Base-by-base conservation (phyloP, 1,139 yeast genomes). In the Protomyces inouyei region DNA sequence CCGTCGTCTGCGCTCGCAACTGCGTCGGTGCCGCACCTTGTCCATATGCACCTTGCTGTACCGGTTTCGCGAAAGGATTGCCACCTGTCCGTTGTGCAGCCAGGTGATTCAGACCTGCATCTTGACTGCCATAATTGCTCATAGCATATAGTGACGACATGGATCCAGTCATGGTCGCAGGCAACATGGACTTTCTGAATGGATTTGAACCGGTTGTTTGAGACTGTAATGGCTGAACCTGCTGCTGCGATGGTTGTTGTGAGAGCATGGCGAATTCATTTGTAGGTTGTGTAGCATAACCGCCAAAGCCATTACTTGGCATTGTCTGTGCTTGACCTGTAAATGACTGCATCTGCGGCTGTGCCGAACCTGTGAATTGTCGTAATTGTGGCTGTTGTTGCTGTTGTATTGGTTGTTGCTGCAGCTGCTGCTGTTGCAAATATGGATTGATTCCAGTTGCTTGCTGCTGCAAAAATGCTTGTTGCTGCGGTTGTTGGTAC, bases 231-330 rank as follows among this genome's bases (percentile, higher is more conserved):
- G 55, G 40, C 12, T 56, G 38, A n/a, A n/a, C 28, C 14, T 46
- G 60, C 25, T 36, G 64, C 36, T 52, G 52, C 18, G 18, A 48
- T 6, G 32, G 53, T 5, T 37, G 35, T 28, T 28, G 32, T 25
- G 51, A 8, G 48, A 60, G 55, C 3, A 59, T 37, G 18, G 60
- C 36, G 38, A 48, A 56, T 18, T 53, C 45, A 16, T 56, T 40
- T 43, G 40, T 66, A 6, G 36, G 48, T 71, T 23, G 70, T 10
- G 14, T 16, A 10, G 69, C 74, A 5, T 78, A 77, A 10, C 87
- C 87, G 16, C 87, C 83, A 68, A 75, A 77, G 56, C 67, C 67
- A n/a, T 51, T 55, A 32, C 18, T 57, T 18, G 64, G 64, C 52
- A 38, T 9, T n/a, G 52, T 21, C 23, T 18, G 43, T 12, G 21